Conservation (phyloP, 129 eudicot species). For the Flaveria robusta region DNA sequence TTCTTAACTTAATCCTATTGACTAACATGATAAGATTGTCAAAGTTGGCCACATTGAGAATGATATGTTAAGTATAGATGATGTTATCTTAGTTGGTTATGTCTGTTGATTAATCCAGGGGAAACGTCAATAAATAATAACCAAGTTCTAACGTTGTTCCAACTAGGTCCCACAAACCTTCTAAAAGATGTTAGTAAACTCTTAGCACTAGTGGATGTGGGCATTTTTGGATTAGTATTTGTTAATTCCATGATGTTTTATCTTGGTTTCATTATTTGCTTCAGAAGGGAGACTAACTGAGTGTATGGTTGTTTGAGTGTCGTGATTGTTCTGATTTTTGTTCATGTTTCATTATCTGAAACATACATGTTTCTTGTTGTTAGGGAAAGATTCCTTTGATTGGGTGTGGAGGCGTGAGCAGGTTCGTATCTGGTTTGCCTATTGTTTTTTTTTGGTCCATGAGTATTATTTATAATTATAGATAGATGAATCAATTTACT, state of each 20-base stretch:
- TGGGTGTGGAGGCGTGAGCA: conserved; percentile 93
- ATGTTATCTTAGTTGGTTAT: not conserved
- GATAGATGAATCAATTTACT: not conserved
- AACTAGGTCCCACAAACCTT: not conserved
- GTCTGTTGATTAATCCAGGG: no score
- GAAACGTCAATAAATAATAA: no score
- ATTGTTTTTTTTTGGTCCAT: not conserved
- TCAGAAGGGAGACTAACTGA: not conserved
- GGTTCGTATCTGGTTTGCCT: conserved; percentile 46
- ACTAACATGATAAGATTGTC: not conserved
- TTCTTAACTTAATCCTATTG: not conserved
- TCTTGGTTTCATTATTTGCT: not conserved
- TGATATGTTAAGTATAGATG: not conserved
- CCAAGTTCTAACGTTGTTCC: not conserved
- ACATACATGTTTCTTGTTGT: not conserved
- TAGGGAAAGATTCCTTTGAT: conserved; percentile 92
- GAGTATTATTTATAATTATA: not conserved
- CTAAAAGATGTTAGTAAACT: not conserved
- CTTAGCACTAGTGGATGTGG: not conserved
- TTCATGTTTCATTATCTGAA: conserved; percentile 2
- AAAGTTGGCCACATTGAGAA: not conserved
- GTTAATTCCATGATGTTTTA: not conserved
- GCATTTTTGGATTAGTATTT: not conserved
- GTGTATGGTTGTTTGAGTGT: not conserved
- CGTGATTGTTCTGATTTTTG: not conserved